A percentile compares a stretch with the other conserved stretches of the same genome.
Evolutionary conservation across 345 rosid genomes (phyloP).

Genomic region (Salix purpurea): DNA sequence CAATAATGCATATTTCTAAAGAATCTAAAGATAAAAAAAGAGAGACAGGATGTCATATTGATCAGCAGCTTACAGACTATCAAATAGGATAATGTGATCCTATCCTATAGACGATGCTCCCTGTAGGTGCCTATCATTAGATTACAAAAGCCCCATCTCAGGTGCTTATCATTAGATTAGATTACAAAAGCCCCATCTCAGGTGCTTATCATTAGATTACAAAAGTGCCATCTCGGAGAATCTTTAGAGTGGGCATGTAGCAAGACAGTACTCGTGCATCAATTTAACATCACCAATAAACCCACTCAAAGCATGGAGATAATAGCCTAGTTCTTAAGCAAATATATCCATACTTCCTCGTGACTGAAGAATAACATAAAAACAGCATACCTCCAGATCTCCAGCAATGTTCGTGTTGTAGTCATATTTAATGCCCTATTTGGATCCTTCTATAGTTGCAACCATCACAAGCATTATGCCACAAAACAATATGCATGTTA

Average conservation of each 20-base stretch:
- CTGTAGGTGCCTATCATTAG: not conserved
- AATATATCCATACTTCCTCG: not conserved
- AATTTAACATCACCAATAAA: not conserved
- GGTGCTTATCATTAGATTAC: not conserved
- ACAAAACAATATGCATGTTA: not conserved
- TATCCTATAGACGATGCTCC: not conserved
- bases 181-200: not conserved
- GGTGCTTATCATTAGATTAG: not conserved
- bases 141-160: not conserved
- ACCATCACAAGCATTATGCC: not conserved
- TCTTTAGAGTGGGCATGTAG: not conserved
- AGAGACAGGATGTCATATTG: not conserved
- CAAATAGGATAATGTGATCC: not conserved
- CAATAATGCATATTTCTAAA: not conserved
- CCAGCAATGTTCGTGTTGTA: slow-evolving; percentile 60
- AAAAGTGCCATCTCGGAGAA: not conserved
- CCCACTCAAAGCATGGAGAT: not conserved
- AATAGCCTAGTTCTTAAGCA: not conserved
- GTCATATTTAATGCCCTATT: slow-evolving; percentile 71
- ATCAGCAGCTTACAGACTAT: not conserved
- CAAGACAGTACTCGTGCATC: not conserved
- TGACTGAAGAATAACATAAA: not conserved
- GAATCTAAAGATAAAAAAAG: not conserved
- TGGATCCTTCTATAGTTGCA: slow-evolving; percentile 58
- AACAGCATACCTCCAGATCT: slow-evolving; percentile 73